Conservation (phyloP, 169 alveolate genomes). For the Eimeria necatrix region DNA sequence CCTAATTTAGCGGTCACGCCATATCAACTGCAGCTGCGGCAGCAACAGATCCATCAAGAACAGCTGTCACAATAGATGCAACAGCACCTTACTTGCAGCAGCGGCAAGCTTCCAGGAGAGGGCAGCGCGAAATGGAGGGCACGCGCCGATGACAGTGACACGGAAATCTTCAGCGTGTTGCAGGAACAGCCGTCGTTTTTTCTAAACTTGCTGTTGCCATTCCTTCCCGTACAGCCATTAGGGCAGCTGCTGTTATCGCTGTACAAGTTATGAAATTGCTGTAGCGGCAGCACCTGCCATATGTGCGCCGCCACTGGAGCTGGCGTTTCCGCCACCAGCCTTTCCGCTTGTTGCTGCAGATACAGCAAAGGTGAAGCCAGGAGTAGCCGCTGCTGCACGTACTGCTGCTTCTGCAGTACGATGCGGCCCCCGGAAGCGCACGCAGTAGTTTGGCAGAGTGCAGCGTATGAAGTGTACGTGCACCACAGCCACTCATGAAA, state of each 20-base stretch:
- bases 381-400: neutral
- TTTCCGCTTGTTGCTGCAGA: conserved; percentile 55
- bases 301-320: conserved; percentile 63
- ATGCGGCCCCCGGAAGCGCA: conserved; percentile 43
- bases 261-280: neutral
- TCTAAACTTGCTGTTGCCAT: neutral
- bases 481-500: conserved; percentile 64
- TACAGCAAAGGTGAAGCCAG: conserved; percentile 55
- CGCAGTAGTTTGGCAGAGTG: conserved; percentile 53
- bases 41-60: neutral
- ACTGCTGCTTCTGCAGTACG: conserved; percentile 67
- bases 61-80: neutral
- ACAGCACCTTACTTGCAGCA: conserved; percentile 32
- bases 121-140: conserved; percentile 61
- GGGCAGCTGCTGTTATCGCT: conserved; percentile 15
- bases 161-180: conserved; percentile 14
- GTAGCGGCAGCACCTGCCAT: conserved; percentile 63
- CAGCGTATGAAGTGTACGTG: conserved; percentile 63
- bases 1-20: neutral
- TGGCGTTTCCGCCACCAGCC: conserved; percentile 68
- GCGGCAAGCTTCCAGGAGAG: conserved; percentile 56
- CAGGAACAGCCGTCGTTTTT: neutral
- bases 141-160: conserved; percentile 23
- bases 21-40: neutral
- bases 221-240: neutral